phyloP scores from a whole-genome alignment of 1,284 basidiomycete species.

The Schizophyllum commune region DNA sequence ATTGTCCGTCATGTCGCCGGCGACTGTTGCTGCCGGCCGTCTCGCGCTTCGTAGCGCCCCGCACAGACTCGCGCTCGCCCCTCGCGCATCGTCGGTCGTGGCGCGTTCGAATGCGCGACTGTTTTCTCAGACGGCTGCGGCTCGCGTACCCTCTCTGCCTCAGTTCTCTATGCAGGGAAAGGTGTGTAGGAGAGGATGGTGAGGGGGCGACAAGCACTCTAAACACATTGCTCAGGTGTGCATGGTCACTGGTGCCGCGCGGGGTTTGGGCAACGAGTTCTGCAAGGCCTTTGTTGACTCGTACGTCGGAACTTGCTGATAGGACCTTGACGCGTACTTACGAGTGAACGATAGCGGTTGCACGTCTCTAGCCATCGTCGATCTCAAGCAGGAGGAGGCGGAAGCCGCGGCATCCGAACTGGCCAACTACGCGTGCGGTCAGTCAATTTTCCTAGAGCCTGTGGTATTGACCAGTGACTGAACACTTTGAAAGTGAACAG shows the following conservation, averaged over 20 bases:
- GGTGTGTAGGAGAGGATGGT: constrained; percentile 25
- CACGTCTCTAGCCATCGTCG: constrained; percentile 75
- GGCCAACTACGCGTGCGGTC: constrained; percentile 8
- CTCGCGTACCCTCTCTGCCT: constrained; percentile 1
- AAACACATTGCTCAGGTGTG: constrained; percentile 54
- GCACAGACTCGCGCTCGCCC: not conserved
- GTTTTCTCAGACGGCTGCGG: not conserved
- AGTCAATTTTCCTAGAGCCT: not conserved
- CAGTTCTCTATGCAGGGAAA: constrained; percentile 62
- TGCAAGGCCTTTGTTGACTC: constrained; percentile 85
- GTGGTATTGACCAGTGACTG: not conserved
- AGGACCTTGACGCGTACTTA: not conserved
- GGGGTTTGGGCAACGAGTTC: constrained; percentile 85
- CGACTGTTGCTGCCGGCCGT: not conserved
- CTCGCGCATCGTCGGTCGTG: not conserved
- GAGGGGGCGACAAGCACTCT: not conserved
- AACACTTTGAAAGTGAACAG: constrained; percentile 40
- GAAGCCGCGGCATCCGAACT: constrained; percentile 72
- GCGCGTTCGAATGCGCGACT: not conserved
- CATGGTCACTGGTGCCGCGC: constrained; percentile 90
- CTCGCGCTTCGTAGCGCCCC: not conserved
- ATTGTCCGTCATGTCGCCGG: not conserved
- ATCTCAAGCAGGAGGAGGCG: constrained; percentile 73
- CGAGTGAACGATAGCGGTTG: constrained; percentile 52
- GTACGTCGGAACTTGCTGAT: constrained; percentile 33